Conservation (phyloP, 2,329 filamentous ascomycete genomes). For the Arthroderma sp. region DNA sequence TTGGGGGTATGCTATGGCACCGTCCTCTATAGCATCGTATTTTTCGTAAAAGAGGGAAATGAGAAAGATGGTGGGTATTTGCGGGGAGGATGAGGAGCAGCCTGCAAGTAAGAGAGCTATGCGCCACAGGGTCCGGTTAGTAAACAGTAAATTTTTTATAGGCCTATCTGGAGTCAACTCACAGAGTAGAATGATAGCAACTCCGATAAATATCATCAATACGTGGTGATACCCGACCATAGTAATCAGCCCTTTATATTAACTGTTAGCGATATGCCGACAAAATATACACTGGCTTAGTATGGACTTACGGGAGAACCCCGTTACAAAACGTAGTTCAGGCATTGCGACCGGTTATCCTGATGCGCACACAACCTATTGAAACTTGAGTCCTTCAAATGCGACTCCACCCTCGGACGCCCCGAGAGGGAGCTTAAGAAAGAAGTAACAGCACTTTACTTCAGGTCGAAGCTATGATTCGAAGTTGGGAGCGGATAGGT, state of each 20-base stretch:
- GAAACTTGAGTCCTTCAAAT: neutral
- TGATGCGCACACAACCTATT: neutral
- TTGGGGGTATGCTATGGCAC: conserved; percentile 80
- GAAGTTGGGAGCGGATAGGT: no score
- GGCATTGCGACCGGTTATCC: conserved; percentile 7
- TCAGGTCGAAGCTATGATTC: no score
- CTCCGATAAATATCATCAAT: conserved; percentile 90
- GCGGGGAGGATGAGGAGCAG: conserved; percentile 88
- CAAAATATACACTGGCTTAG: neutral
- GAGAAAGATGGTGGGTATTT: conserved; percentile 92
- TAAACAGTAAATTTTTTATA: conserved; percentile 4
- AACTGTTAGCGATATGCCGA: conserved; percentile 4
- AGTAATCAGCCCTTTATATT: conserved; percentile 40
- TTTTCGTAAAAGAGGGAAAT: conserved; percentile 93
- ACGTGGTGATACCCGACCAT: conserved; percentile 66
- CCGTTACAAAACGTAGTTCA: conserved; percentile 18
- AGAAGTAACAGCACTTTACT: no score
- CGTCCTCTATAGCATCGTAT: conserved; percentile 69
- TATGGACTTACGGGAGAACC: conserved; percentile 19
- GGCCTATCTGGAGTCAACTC: conserved; percentile 30
- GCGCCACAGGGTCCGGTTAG: conserved; percentile 8
- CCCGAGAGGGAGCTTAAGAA: conserved; percentile 25
- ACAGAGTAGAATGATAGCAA: conserved; percentile 92
- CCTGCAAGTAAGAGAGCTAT: conserved; percentile 82
- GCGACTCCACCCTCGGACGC: conserved; percentile 27